A percentile compares a stretch with the other conserved stretches of the same genome.
Evolutionary conservation across 495 filamentous ascomycete genomes (phyloP).

Genomic region (Trichoderma orchidacearum): DNA sequence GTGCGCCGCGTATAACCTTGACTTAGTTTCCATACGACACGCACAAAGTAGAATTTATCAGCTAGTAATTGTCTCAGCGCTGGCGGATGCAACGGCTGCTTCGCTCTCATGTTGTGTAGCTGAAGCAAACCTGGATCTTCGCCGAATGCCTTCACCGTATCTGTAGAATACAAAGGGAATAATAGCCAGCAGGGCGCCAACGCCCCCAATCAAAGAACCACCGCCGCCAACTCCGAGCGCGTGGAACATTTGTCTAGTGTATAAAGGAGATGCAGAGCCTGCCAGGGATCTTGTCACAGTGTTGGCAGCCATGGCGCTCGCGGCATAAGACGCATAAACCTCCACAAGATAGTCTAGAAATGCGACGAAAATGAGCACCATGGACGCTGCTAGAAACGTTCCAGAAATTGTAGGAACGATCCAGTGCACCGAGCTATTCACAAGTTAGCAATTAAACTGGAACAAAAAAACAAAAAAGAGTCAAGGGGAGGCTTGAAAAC

Average conservation of each 20-base stretch:
- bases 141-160: conserved; percentile 33
- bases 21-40: too few relatives aligned
- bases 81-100: too few relatives aligned
- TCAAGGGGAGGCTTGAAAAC: background rate
- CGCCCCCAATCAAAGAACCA: conserved; percentile 30
- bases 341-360: conserved; percentile 59
- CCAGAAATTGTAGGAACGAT: conserved; percentile 31
- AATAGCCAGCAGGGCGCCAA: conserved; percentile 25
- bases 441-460: conserved; percentile 2
- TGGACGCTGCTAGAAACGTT: conserved; percentile 16
- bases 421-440: conserved; percentile 21
- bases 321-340: conserved; percentile 55
- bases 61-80: too few relatives aligned
- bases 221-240: conserved; percentile 35
- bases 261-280: conserved; percentile 48
- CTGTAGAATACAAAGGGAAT: conserved; percentile 39
- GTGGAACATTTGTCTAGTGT: conserved; percentile 49
- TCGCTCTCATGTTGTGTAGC: too few relatives aligned
- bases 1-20: too few relatives aligned
- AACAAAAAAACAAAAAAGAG: conserved; percentile 4
- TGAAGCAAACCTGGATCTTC: too few relatives aligned
- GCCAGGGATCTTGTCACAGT: conserved; percentile 42
- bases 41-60: too few relatives aligned
- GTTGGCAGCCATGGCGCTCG: conserved; percentile 50
- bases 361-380: conserved; percentile 28